Conservation (phyloP, 2,329 filamentous ascomycete species). For the Amauroascus verrucosus region DNA sequence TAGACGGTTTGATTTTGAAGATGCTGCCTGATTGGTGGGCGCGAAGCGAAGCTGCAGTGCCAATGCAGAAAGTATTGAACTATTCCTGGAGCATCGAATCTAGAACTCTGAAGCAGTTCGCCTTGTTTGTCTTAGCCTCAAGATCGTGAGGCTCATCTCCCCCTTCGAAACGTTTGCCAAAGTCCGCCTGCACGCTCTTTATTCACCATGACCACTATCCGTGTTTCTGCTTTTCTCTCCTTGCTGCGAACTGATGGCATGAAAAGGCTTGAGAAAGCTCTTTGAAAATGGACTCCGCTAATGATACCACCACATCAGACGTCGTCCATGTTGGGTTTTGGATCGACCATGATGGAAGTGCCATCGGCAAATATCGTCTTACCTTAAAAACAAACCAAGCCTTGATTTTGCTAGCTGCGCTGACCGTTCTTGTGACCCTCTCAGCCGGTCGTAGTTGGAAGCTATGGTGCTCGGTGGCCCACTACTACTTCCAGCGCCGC, state of each 20-base stretch:
- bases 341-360: not conserved
- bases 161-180: too few species aligned
- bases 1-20: not conserved
- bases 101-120: not conserved
- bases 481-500: not conserved
- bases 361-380: slow-evolving; percentile 5
- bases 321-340: slow-evolving; percentile 9
- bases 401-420: slow-evolving; percentile 2
- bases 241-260: not conserved
- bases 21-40: not conserved
- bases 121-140: not conserved
- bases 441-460: slow-evolving; percentile 8
- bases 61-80: not conserved
- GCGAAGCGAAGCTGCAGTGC: not conserved
- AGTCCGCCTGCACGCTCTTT: not conserved
- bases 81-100: not conserved
- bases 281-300: not conserved
- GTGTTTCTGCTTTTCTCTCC: not conserved
- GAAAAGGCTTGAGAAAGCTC: not conserved
- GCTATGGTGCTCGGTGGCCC: not conserved
- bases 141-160: not conserved
- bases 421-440: slow-evolving; percentile 10
- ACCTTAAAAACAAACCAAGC: slow-evolving; percentile 6
- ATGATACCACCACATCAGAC: not conserved
- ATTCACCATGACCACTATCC: not conserved